Evolutionary conservation across 768 basidiomycete species (phyloP), one percentile per base, ranked within the genome.

Genomic region (Boletus bicolor): DNA sequence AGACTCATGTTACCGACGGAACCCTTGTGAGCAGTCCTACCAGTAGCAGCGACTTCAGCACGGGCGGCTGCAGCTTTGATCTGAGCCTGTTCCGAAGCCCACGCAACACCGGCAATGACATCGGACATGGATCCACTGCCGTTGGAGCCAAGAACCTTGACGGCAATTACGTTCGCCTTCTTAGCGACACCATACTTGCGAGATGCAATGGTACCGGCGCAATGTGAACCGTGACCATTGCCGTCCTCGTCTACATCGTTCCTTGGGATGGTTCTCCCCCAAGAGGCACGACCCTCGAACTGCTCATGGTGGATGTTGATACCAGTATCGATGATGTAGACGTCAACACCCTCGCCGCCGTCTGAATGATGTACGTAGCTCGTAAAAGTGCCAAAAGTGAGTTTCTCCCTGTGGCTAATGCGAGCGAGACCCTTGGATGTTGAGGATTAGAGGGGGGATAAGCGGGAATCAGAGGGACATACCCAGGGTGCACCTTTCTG

Each of bases 1-100:
- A 99, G 87, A 70, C 87, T 90, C 97, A 99, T 97, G 80, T 96
- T 96, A 48, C 88, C 91, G 51, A 95, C 93, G 17, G 93, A 93
- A 24, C 97, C 97, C 77, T 93, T 95, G 81, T 96, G 91, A 43
- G 74, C 75, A 52, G 87, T 89, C 76, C 82, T 86, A 51, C 91
- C 89, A 19, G 91, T 93, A 32, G 80, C 78, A 50, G 76, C 80
- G 58, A 81, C 68, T 69, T 95, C 91, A 11, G 80, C 79, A 8
- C 73, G 76, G 17, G 92, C 89, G 15, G 78, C 78, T n/a, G 64
- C 67, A 0, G 81, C 81, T 68, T 87, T 91, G 26, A 69, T 62
- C 39, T 72, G 68, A 7, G 90, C 83, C 17, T 72, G 53, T 15
- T 66, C 57, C 3, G 82, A 81, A 51, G 95, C 95, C 82, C 84